A percentile compares a stretch with the other conserved stretches of the same genome.
phyloP scores from a whole-genome alignment of 2,329 filamentous ascomycete genomes.

The Claviceps quebecensis region DNA sequence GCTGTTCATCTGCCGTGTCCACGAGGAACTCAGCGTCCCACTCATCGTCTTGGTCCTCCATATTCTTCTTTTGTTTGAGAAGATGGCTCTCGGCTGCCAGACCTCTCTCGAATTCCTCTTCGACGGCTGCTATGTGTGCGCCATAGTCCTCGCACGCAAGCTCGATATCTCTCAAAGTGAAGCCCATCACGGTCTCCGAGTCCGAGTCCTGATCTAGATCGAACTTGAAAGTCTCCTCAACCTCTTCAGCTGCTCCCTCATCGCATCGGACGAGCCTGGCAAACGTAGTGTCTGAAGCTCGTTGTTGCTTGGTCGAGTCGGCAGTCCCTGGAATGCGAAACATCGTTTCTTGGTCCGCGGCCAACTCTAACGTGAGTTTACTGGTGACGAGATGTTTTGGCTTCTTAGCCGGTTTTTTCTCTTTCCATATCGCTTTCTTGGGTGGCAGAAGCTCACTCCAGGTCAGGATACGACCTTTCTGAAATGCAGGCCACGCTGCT shows the following conservation, averaged over 20 bases:
- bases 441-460: conserved; percentile 76
- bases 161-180: conserved; percentile 67
- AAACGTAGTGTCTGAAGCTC: conserved; percentile 35
- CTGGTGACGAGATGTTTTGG: conserved; percentile 73
- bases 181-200: conserved; percentile 56
- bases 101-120: conserved; percentile 21
- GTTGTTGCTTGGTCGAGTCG: conserved; percentile 36
- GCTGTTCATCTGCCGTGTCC: conserved; percentile 27
- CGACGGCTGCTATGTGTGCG: conserved; percentile 39
- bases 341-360: conserved; percentile 69
- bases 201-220: conserved; percentile 39
- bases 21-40: conserved; percentile 49
- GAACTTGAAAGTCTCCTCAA: conserved; percentile 25
- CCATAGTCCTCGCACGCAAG: conserved; percentile 83
- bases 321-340: conserved; percentile 62
- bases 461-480: conserved; percentile 57
- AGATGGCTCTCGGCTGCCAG: conserved; percentile 19
- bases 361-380: conserved; percentile 78
- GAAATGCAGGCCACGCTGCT: conserved; percentile 69
- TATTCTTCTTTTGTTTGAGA: conserved; percentile 17
- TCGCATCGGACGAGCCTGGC: conserved; percentile 33
- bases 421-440: conserved; percentile 63
- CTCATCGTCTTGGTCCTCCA: conserved; percentile 37
- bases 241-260: conserved; percentile 23
- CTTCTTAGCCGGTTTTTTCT: conserved; percentile 64